phyloP scores from a whole-genome alignment of 106 monocot genomes.

The Chionographis japonica region DNA sequence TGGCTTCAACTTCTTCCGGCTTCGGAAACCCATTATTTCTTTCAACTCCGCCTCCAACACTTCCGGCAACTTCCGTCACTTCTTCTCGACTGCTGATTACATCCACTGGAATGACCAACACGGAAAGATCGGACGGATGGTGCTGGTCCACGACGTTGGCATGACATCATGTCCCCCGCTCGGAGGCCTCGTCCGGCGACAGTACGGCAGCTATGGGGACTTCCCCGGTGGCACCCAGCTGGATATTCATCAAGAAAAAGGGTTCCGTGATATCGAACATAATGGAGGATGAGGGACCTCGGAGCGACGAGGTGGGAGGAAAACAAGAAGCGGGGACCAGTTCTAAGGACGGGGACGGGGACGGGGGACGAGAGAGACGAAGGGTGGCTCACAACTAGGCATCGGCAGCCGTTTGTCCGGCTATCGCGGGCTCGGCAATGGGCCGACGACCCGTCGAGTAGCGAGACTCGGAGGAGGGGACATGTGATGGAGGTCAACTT shows the following conservation, averaged over 20 bases:
- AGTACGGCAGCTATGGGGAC: slow-evolving; percentile 20
- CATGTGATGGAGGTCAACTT: slow-evolving; percentile 15
- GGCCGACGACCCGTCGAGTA: too few species aligned
- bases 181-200: slow-evolving; percentile 7
- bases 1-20: too few species aligned
- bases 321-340: slow-evolving; percentile 16
- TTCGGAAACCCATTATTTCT: too few species aligned
- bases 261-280: background rate
- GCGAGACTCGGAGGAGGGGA: background rate
- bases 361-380: background rate
- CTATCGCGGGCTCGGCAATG: background rate
- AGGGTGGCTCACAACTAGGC: slow-evolving; percentile 44
- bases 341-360: slow-evolving; percentile 2
- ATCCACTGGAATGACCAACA: background rate
- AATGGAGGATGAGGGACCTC: slow-evolving; percentile 3
- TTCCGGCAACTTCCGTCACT: background rate
- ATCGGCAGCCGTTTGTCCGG: slow-evolving; percentile 12
- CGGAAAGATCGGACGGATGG: background rate
- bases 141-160: background rate
- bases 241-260: background rate
- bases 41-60: background rate
- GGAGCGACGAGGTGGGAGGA: background rate
- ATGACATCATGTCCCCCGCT: slow-evolving; percentile 23
- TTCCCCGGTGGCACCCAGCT: background rate
- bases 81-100: background rate